These are phyloP conservation scores for Saturnispora gosingensis DNA, from an alignment of 805 yeast species.

Conservation along the genomic window DNA sequence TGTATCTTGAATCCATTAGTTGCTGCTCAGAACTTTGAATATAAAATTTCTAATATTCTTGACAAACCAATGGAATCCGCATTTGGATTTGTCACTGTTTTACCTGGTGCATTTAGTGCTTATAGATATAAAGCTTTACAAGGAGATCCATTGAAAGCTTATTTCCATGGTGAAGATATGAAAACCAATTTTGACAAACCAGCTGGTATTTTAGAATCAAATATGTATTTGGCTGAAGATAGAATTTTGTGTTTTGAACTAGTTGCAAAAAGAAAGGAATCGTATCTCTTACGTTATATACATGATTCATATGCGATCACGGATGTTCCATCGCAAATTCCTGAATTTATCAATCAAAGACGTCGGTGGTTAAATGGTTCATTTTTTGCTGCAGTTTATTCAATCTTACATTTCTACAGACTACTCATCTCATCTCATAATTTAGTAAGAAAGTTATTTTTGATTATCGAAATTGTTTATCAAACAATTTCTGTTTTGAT, in stretches of 20 bases:
- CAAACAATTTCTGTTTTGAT: constrained; percentile 64
- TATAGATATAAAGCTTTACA: constrained; percentile 71
- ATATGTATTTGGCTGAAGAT: constrained; percentile 96
- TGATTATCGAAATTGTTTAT: constrained; percentile 71
- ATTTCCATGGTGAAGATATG: constrained; percentile 88
- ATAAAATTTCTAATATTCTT: constrained; percentile 85
- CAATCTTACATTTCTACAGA: constrained; percentile 64
- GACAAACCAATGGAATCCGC: constrained; percentile 93
- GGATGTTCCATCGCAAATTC: constrained; percentile 83
- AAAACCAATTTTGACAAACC: constrained; percentile 44
- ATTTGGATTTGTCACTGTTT: constrained; percentile 86
- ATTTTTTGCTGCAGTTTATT: constrained; percentile 85
- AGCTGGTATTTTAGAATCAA: constrained; percentile 83
- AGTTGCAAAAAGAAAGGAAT: constrained; percentile 64
- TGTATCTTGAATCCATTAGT: constrained; percentile 67
- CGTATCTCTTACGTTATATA: constrained; percentile 76
- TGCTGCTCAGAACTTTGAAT: constrained; percentile 95
- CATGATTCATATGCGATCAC: constrained; percentile 86
- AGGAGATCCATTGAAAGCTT: constrained; percentile 79
- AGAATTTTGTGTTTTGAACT: constrained; percentile 90
- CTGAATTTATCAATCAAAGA: constrained; percentile 86
- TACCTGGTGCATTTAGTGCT: constrained; percentile 96
- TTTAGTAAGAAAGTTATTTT: constrained; percentile 52
- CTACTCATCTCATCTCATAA: constrained; percentile 73
- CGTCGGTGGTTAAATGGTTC: constrained; percentile 97